phyloP scores from a whole-genome alignment of 371 early-diverging fungal genomes.

The Caulochytrium protostelioides region DNA sequence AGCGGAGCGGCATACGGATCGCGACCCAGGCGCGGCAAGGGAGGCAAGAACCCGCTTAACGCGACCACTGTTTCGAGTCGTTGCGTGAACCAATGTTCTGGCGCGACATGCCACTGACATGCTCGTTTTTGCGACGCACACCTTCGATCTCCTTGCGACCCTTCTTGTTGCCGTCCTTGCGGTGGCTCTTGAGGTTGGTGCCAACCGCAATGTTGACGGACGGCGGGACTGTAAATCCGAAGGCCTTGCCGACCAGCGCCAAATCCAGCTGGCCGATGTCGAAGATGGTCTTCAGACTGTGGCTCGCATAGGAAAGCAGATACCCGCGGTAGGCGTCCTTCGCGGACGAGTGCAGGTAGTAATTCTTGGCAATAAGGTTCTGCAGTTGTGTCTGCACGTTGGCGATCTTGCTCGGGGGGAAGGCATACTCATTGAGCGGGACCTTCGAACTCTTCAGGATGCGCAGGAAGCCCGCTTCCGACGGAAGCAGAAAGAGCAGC shows the following conservation, averaged over 20 bases:
- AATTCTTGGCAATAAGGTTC: conserved; percentile 88
- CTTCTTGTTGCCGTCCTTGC: too few species aligned
- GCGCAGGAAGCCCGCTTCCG: conserved; percentile 85
- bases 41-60: background rate
- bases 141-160: background rate
- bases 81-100: background rate
- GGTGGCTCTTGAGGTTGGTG: conserved; percentile 12
- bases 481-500: conserved; percentile 80
- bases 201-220: conserved; percentile 72
- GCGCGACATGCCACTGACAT: background rate
- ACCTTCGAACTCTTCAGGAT: conserved; percentile 93
- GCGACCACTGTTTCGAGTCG: background rate
- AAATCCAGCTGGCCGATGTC: conserved; percentile 80
- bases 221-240: conserved; percentile 90
- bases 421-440: conserved; percentile 92
- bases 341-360: conserved; percentile 95
- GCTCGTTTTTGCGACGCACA: background rate
- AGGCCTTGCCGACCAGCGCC: conserved; percentile 75
- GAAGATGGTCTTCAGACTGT: conserved; percentile 86
- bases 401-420: conserved; percentile 78
- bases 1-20: too few species aligned
- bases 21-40: conserved; percentile 4
- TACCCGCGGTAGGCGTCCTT: conserved; percentile 91
- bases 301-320: conserved; percentile 90
- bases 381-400: conserved; percentile 91